Percentiles rank a stretch among this genome's conserved stretches.
Conservation (phyloP, 352 stramenopile species). For the Globisporangium canariense region DNA sequence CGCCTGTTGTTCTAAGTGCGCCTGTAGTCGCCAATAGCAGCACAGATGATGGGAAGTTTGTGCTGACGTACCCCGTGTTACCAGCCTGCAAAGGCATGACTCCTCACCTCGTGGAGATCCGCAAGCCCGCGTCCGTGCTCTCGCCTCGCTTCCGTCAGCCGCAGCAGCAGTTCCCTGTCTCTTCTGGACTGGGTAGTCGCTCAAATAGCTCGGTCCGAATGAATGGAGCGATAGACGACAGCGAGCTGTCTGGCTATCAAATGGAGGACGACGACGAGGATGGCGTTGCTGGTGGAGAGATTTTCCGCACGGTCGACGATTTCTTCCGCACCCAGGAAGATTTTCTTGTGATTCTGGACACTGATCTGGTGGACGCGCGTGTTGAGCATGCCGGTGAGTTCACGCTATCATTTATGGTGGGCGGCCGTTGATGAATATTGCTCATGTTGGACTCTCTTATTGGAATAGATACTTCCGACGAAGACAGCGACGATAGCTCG, state of each 20-base stretch:
- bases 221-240: conserved; percentile 3
- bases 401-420: neutral
- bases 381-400: conserved; percentile 21
- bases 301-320: conserved; percentile 45
- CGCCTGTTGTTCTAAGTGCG: neutral
- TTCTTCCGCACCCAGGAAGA: conserved; percentile 54
- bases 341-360: conserved; percentile 27
- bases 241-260: neutral
- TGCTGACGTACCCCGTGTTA: conserved; percentile 40
- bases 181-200: neutral
- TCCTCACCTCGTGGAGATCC: conserved; percentile 44
- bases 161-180: conserved; percentile 3
- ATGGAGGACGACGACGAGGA: conserved; percentile 30
- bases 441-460: neutral
- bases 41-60: conserved; percentile 22
- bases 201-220: conserved; percentile 7
- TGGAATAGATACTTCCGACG: conserved; percentile 24
- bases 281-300: conserved; percentile 1
- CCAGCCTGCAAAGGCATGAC: conserved; percentile 18
- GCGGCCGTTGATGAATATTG: neutral
- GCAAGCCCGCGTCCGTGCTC: conserved; percentile 35
- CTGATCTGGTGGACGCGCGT: conserved; percentile 12
- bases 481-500: conserved; percentile 47
- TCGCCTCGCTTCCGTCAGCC: conserved; percentile 22
- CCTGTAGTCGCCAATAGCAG: neutral